These are phyloP conservation scores for Spathaspora sp. DNA, from an alignment of 805 yeast genomes.

Conservation along the genomic window DNA sequence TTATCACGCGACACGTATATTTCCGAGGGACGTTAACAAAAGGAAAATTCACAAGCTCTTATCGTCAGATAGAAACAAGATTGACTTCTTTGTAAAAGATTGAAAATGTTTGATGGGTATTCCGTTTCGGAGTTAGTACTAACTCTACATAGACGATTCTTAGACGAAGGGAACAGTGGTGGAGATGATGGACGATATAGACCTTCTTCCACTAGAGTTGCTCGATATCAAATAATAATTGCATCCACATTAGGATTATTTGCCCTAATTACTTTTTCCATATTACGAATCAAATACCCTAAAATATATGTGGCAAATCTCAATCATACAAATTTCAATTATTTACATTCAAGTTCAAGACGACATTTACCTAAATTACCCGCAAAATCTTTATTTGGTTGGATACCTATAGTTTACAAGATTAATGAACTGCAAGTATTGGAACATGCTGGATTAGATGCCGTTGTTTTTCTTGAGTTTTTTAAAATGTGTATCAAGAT, in stretches of 20 bases:
- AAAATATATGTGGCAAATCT: constrained; percentile 81
- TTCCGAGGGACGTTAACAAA: background rate
- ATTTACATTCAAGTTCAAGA: constrained; percentile 41
- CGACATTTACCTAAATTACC: constrained; percentile 59
- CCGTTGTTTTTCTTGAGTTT: constrained; percentile 85
- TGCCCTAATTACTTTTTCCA: constrained; percentile 67
- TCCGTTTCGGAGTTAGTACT: background rate
- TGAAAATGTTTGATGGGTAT: background rate
- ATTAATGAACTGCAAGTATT: constrained; percentile 74
- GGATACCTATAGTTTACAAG: constrained; percentile 66
- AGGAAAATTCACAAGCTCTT: background rate
- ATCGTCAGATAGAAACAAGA: background rate
- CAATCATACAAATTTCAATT: constrained; percentile 41
- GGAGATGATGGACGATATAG: constrained; percentile 6
- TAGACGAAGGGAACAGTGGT: background rate
- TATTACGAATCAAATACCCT: constrained; percentile 71
- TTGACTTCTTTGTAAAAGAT: background rate
- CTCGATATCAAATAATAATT: constrained; percentile 71
- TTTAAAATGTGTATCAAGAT: constrained; percentile 83
- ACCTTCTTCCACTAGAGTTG: constrained; percentile 46
- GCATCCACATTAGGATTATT: constrained; percentile 65
- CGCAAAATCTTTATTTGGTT: constrained; percentile 60
- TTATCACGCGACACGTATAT: background rate
- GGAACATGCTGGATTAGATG: constrained; percentile 91
- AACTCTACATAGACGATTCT: background rate